Conservation (phyloP, 1,284 basidiomycete species). For the Malassezia cuniculi region DNA sequence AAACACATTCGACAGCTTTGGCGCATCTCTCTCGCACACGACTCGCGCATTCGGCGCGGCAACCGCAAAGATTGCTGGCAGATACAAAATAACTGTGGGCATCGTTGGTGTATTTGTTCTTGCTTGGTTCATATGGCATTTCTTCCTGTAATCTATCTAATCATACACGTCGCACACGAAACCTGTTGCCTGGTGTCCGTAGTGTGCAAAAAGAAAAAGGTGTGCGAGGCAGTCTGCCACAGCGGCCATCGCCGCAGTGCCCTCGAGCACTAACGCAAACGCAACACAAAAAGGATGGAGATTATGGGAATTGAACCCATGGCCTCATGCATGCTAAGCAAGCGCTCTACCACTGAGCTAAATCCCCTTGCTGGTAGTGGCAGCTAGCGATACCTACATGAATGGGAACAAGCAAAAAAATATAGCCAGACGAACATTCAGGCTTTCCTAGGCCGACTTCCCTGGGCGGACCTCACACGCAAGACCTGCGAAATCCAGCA, state of each 20-base stretch:
- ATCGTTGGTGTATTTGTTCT: constrained; percentile 25
- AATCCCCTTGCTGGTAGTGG: too few species aligned
- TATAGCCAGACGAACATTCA: too few species aligned
- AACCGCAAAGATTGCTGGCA: constrained; percentile 20
- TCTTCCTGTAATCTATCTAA: constrained; percentile 16
- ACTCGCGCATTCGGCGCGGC: constrained; percentile 22
- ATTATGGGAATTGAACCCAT: constrained; percentile 19
- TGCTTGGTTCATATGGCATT: constrained; percentile 29
- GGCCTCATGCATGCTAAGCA: constrained; percentile 20
- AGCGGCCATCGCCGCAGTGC: not conserved
- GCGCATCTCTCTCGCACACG: constrained; percentile 21
- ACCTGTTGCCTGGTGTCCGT: too few species aligned
- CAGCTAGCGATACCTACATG: too few species aligned
- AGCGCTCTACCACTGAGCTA: constrained; percentile 21
- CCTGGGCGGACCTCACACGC: too few species aligned
- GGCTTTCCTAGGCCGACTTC: too few species aligned
- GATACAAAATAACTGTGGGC: constrained; percentile 24
- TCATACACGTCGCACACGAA: too few species aligned
- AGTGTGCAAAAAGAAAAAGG: not conserved
- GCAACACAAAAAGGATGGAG: constrained; percentile 12
- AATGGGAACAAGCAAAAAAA: too few species aligned
- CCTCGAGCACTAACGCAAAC: too few species aligned
- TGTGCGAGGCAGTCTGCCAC: not conserved
- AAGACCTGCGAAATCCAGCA: too few species aligned
- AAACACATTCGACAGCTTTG: constrained; percentile 24